Evolutionary conservation across 75 land plant genomes (phyloP), one percentile per base, ranked within the genome.

Genomic region (Cunninghamia lanceolata): DNA sequence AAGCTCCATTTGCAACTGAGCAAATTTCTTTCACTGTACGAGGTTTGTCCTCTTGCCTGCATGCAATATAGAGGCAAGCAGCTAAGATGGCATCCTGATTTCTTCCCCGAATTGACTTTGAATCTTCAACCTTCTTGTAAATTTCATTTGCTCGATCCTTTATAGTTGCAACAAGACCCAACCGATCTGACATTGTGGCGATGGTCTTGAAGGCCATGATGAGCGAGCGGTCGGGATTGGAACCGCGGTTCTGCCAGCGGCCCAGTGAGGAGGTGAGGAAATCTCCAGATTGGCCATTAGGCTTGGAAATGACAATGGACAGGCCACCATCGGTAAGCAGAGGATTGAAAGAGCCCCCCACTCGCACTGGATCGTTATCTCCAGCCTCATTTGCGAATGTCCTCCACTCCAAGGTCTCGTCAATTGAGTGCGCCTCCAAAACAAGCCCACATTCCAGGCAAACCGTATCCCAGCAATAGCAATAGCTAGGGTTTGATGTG

Each of bases 341-440:
- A 30, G 90, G 91, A 21, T 88, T 90, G 3, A 90, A n/a, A n/a
- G n/a, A n/a, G n/a, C n/a, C n/a, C n/a, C n/a, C n/a, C n/a, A n/a
- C n/a, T n/a, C n/a, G n/a, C 46, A 88, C 90, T 9, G 90, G 91
- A 78, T 88, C 90, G 32, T 83, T 88, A 75, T 82, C 82, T 2
- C 84, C 90, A 0, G 91, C 85, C 39, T 90, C 90, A 38, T 88
- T 71, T 7, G 87, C 85, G 34, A 84, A 63, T 1, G 85, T 95
- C n/a, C 99, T 85, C 99, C 99, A 97, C 92, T 97, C 99, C 53
- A 93, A 87, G n/a, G n/a, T n/a, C n/a, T n/a, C n/a, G n/a, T n/a
- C n/a, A n/a, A n/a, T n/a, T n/a, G n/a, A n/a, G n/a, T 94, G 99
- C 25, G 97, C 91, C 78, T 97, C 99, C 15, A 97, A 90, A 38